phyloP scores from a whole-genome alignment of 2,329 filamentous ascomycete genomes.

The Venturia aucupariae region DNA sequence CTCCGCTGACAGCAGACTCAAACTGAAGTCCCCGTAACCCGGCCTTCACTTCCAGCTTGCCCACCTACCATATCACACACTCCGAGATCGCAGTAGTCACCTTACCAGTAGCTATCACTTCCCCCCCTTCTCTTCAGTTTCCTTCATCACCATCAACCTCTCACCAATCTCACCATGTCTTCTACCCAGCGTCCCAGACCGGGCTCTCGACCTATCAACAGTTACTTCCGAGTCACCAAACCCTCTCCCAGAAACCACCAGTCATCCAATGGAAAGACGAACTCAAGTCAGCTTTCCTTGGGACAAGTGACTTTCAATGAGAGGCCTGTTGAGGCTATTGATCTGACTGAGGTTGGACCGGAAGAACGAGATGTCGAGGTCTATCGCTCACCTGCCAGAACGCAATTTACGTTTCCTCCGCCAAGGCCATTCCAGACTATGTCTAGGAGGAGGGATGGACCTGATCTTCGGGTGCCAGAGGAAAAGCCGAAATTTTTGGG shows the following conservation, averaged over 20 bases:
- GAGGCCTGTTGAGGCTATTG: neutral
- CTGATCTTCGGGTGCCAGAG: neutral
- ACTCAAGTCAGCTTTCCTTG: neutral
- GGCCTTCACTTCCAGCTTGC: neutral
- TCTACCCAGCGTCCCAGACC: neutral
- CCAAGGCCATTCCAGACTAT: neutral
- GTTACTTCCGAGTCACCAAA: neutral
- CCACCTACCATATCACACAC: neutral
- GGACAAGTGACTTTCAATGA: neutral
- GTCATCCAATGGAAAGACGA: neutral
- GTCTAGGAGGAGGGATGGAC: neutral
- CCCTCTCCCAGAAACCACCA: neutral
- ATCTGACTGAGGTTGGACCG: neutral
- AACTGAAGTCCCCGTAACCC: neutral
- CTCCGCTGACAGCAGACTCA: neutral
- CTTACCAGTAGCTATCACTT: neutral
- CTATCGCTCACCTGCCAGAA: neutral
- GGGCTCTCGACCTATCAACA: neutral
- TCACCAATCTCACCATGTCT: slow-evolving; percentile 1
- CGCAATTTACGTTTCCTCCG: neutral
- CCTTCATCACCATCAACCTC: neutral
- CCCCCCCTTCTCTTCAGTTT: neutral
- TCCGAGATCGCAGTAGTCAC: neutral
- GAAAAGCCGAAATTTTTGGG: neutral
- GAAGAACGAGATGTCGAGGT: neutral